Base-by-base conservation (phyloP, 2,329 filamentous ascomycete genomes). In the Periconia sp. region DNA sequence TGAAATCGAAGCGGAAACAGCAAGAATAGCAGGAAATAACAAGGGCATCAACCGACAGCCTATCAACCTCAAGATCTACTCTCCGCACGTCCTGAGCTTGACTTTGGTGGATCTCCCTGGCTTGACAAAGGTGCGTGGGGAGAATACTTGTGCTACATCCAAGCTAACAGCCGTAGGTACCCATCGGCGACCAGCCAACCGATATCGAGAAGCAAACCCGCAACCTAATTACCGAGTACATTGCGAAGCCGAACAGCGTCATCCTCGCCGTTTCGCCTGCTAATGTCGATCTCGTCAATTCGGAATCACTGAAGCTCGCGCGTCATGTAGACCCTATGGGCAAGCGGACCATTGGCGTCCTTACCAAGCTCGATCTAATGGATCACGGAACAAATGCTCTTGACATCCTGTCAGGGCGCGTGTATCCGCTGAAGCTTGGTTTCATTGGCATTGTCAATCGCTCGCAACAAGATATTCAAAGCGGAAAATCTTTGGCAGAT, bases 191-290 rank as follows among this genome's bases (percentile, higher is more conserved):
- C 69, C 94, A 99, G 69, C 94, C 94, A 6, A 86, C 88, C 61
- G 94, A 99, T 66, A 99, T 99, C 65, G 94, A 99, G 78, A 97
- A 96, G 73, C 94, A 99, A 75, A 99, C 94, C 22, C 84, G 92
- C 54, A 96, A 90, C 57, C 82, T 99, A 61, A 97, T 99, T 61
- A 88, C 92, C 42, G 94, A 99, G 76, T 99, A 96, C 69, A 99
- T 97, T 65, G 92, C 92, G 44, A 99, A 99, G 75, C 92, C 94
- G 11, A 99, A 99, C 80, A 96, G 92, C 73, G 96, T 99, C 64
- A 86, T 99, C 54, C 82, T 99, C 38, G 94, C 94, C 22, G 94
- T 99, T 17, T 97, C 94, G 10, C 92, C 94, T 13, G 94, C 94
- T 39, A 99, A 99, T 64, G 92, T 97, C 63, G 94, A 99, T 68